These are phyloP conservation scores for Silene noctiflora DNA, from an alignment of 179 eudicot genomes.

Conservation along the genomic window DNA sequence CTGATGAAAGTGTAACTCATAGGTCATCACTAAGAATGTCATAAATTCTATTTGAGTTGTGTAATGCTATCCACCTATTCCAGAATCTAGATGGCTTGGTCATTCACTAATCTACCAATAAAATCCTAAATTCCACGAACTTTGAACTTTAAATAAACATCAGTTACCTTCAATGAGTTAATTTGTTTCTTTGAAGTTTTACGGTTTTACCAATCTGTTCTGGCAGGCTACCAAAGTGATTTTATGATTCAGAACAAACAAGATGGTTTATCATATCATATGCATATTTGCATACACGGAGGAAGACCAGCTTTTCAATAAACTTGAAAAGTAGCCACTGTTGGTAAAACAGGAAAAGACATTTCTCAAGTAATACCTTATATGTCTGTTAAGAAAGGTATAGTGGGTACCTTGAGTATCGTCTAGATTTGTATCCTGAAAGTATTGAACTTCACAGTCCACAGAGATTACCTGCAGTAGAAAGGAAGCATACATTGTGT, in stretches of 20 bases:
- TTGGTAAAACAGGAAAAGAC: not conserved
- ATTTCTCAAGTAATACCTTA: not conserved
- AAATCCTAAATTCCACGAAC: too few relatives aligned
- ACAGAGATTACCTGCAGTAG: constrained; percentile 28
- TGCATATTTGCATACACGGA: not conserved
- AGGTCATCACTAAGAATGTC: too few relatives aligned
- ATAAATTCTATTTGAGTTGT: too few relatives aligned
- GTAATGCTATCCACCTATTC: too few relatives aligned
- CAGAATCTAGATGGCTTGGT: too few relatives aligned
- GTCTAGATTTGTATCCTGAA: constrained; percentile 16
- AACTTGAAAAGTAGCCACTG: not conserved
- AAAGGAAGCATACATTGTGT: constrained; percentile 1
- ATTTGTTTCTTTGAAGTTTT: too few relatives aligned
- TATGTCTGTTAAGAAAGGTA: not conserved
- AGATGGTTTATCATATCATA: not conserved
- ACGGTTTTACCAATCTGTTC: too few relatives aligned
- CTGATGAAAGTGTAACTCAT: too few relatives aligned
- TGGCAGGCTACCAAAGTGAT: not conserved
- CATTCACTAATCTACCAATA: too few relatives aligned
- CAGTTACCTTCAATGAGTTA: too few relatives aligned
- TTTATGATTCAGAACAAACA: not conserved
- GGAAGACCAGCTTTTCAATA: not conserved
- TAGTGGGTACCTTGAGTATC: constrained; percentile 19
- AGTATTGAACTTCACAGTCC: constrained; percentile 27
- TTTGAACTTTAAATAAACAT: too few relatives aligned